Evolutionary conservation across 169 alveolate species (phyloP).

Genomic region (Plasmodium adleri): DNA sequence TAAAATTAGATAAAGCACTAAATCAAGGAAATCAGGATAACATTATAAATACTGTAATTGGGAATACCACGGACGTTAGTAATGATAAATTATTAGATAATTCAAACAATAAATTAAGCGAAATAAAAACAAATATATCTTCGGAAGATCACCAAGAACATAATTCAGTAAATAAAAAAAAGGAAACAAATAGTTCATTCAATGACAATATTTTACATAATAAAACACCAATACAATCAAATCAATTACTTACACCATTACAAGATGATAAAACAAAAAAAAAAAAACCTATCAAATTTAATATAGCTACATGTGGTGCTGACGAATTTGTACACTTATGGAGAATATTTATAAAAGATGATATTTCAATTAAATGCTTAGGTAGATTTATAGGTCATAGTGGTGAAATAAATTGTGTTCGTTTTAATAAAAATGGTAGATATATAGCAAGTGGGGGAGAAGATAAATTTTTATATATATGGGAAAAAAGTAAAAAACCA

Average conservation of each 20-base stretch:
- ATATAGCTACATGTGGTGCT: slow-evolving; percentile 93
- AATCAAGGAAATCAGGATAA: too few relatives aligned
- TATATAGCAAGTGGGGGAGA: slow-evolving; percentile 92
- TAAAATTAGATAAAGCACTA: too few relatives aligned
- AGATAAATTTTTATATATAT: slow-evolving; percentile 86
- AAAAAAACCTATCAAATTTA: slow-evolving; percentile 62
- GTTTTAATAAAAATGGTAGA: slow-evolving; percentile 90
- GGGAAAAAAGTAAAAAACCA: slow-evolving; percentile 85
- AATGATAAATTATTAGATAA: not conserved
- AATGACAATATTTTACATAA: not conserved
- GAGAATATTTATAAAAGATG: slow-evolving; percentile 86
- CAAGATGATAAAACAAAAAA: not conserved
- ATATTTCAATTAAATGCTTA: slow-evolving; percentile 86
- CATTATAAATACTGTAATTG: not conserved
- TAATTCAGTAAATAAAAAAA: too few relatives aligned
- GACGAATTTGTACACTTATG: slow-evolving; percentile 93
- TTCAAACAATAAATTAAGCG: not conserved
- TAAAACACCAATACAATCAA: not conserved
- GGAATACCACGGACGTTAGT: not conserved
- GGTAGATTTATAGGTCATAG: slow-evolving; percentile 91
- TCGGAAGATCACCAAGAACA: not conserved
- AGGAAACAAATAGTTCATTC: not conserved
- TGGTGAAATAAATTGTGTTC: slow-evolving; percentile 91
- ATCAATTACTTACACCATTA: not conserved
- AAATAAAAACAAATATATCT: not conserved